phyloP scores from a whole-genome alignment of 768 basidiomycete species.

The Neoboletus magnificus region DNA sequence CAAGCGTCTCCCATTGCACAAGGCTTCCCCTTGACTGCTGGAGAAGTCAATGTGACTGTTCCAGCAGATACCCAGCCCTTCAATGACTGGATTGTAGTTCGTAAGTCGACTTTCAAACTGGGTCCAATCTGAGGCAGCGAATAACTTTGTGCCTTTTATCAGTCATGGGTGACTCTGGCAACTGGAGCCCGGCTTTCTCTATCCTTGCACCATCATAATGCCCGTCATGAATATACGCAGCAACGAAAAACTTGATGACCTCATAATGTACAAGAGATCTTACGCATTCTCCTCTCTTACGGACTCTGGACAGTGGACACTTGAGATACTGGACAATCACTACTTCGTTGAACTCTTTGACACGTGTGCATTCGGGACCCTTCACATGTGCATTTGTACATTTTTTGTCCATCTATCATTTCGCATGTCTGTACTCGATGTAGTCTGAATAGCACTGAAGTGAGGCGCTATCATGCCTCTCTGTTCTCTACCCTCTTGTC shows the following conservation, averaged over 20 bases:
- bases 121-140: neutral
- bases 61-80: slow-evolving; percentile 36
- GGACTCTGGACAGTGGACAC: slow-evolving; percentile 18
- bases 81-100: slow-evolving; percentile 41
- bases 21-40: slow-evolving; percentile 36
- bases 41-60: slow-evolving; percentile 37
- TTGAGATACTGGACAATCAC: slow-evolving; percentile 9
- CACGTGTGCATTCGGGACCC: neutral
- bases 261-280: slow-evolving; percentile 7
- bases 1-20: slow-evolving; percentile 36
- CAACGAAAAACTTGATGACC: slow-evolving; percentile 12
- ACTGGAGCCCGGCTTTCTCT: slow-evolving; percentile 43
- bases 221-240: slow-evolving; percentile 3
- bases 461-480: neutral
- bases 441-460: neutral
- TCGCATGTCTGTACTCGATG: slow-evolving; percentile 10
- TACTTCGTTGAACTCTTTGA: neutral
- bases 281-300: neutral
- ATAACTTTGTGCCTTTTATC: neutral
- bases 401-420: neutral
- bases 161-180: slow-evolving; percentile 58
- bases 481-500: neutral
- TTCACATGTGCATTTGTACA: slow-evolving; percentile 3
- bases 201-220: slow-evolving; percentile 32
- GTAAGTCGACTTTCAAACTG: slow-evolving; percentile 31